phyloP scores from a whole-genome alignment of 495 filamentous ascomycete genomes.

The Annulohypoxylon nitens region DNA sequence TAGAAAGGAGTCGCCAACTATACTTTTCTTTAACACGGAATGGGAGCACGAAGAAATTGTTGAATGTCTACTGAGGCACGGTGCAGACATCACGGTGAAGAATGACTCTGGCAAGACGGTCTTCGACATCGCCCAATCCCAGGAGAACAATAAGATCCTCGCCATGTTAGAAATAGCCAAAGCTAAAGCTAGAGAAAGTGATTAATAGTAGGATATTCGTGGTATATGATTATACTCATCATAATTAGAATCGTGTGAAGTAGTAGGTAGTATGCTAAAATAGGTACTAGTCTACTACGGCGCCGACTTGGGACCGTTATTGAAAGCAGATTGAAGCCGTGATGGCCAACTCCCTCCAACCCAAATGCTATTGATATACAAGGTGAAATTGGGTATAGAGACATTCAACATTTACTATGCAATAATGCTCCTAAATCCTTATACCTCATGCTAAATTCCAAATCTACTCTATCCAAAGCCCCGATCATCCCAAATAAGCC shows the following conservation, averaged over 20 bases:
- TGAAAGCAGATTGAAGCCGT: background rate
- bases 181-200: background rate
- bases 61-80: conserved; percentile 3
- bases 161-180: conserved; percentile 2
- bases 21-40: background rate
- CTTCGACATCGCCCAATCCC: conserved; percentile 15
- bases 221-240: no score
- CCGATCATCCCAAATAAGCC: conserved; percentile 32
- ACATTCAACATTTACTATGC: background rate
- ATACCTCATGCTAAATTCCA: background rate
- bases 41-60: conserved; percentile 12
- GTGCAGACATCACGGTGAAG: conserved; percentile 7
- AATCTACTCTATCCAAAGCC: background rate
- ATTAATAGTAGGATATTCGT: background rate
- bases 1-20: conserved; percentile 1
- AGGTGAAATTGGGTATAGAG: background rate
- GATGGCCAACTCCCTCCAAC: background rate
- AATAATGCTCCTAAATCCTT: background rate
- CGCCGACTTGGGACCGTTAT: background rate
- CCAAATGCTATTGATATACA: background rate
- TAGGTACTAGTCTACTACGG: background rate
- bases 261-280: no score
- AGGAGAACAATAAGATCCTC: background rate
- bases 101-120: conserved; percentile 2
- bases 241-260: background rate